Conservation (phyloP, 148 eudicot genomes). For the Amaranthus cruentus region DNA sequence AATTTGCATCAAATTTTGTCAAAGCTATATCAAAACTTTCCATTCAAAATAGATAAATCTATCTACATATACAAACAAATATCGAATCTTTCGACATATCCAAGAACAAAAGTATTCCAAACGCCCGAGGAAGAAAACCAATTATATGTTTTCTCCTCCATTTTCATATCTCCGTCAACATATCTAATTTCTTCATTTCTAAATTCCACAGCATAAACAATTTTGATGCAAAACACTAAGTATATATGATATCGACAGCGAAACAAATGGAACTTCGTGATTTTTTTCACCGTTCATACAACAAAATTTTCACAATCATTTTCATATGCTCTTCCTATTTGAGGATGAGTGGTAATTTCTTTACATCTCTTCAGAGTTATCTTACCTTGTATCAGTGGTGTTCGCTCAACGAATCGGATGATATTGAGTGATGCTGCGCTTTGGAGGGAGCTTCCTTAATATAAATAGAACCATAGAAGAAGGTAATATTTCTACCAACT, state of each 20-base stretch:
- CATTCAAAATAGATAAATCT: background rate
- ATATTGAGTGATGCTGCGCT: constrained; percentile 76
- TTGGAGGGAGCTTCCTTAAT: constrained; percentile 92
- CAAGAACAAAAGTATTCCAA: too few species aligned
- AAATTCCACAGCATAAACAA: background rate
- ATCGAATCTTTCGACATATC: background rate
- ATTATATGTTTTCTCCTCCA: constrained; percentile 11
- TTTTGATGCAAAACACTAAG: background rate
- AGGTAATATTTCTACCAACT: constrained; percentile 92
- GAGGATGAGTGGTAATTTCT: constrained; percentile 3
- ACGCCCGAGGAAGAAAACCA: background rate
- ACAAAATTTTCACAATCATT: background rate
- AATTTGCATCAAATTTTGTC: too few species aligned
- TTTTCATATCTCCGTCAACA: background rate
- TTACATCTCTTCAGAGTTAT: background rate
- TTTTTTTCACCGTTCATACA: too few species aligned
- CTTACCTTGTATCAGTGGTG: background rate
- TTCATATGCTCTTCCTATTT: constrained; percentile 12
- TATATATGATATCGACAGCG: constrained; percentile 11
- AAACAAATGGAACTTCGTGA: constrained; percentile 8
- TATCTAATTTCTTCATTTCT: constrained; percentile 5
- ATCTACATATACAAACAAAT: background rate
- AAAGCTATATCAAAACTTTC: background rate
- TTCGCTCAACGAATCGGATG: constrained; percentile 55
- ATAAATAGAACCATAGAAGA: constrained; percentile 86